Conservation (phyloP, 257 asterid species). For the Penstemon barbatus region DNA sequence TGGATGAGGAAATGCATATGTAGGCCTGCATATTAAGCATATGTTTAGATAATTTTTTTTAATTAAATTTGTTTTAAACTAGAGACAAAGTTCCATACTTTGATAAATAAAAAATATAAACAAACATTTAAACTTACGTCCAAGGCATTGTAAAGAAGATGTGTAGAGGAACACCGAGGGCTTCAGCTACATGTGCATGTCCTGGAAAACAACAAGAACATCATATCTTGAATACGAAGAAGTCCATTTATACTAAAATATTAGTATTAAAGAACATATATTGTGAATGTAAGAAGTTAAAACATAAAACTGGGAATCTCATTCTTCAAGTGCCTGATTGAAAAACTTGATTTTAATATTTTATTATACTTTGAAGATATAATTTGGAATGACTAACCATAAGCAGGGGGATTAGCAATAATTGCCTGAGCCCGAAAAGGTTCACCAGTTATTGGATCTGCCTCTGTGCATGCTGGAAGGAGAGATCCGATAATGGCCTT, state of each 20-base stretch:
- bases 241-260: slow-evolving; percentile 1
- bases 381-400: slow-evolving; percentile 62
- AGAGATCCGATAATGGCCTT: slow-evolving; percentile 92
- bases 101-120: slow-evolving; percentile 2
- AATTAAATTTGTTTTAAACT: slow-evolving; percentile 4
- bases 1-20: slow-evolving; percentile 96
- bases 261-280: neutral
- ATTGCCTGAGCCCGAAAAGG: slow-evolving; percentile 97
- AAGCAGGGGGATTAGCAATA: slow-evolving; percentile 99
- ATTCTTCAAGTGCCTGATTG: neutral
- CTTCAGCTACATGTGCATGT: slow-evolving; percentile 96
- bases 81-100: neutral
- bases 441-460: slow-evolving; percentile 75
- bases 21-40: slow-evolving; percentile 76
- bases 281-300: neutral
- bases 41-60: slow-evolving; percentile 28
- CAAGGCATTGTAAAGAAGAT: slow-evolving; percentile 99
- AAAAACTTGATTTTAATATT: slow-evolving; percentile 14
- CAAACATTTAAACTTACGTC: slow-evolving; percentile 71
- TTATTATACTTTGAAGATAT: neutral
- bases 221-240: slow-evolving; percentile 5
- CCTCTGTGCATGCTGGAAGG: slow-evolving; percentile 97
- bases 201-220: slow-evolving; percentile 53
- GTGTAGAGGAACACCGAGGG: slow-evolving; percentile 96
- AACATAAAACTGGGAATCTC: slow-evolving; percentile 10